phyloP scores from a whole-genome alignment of 108 stramenopile species.

The Nitzschia palea region DNA sequence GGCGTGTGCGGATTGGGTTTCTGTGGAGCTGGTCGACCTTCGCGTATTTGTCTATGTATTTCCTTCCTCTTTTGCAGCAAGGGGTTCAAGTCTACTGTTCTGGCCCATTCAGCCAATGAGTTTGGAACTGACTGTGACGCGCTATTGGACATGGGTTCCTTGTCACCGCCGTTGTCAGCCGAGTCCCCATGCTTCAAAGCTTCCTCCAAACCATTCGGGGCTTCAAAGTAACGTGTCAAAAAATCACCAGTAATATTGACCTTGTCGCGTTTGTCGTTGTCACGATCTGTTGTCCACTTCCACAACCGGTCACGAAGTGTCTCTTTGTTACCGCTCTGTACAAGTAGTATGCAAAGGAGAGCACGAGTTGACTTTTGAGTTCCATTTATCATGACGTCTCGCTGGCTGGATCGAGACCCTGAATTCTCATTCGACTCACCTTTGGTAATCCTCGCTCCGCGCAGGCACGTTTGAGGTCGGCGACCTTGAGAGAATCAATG shows the following conservation, averaged over 20 bases:
- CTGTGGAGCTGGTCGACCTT: conserved; percentile 9
- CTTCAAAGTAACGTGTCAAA: conserved; percentile 27
- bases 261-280: conserved; percentile 54
- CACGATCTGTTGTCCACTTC: conserved; percentile 49
- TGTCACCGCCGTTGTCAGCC: not conserved
- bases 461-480: conserved; percentile 50
- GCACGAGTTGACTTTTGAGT: too few relatives aligned
- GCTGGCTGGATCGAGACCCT: too few relatives aligned
- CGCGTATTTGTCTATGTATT: conserved; percentile 34
- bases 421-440: conserved; percentile 24
- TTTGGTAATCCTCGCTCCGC: conserved; percentile 50
- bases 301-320: conserved; percentile 58
- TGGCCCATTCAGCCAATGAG: conserved; percentile 44
- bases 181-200: too few relatives aligned
- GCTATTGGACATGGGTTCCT: not conserved
- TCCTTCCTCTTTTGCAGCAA: conserved; percentile 31
- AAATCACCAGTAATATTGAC: conserved; percentile 16
- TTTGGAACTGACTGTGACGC: conserved; percentile 25
- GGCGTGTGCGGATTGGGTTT: not conserved
- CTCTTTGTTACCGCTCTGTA: conserved; percentile 53
- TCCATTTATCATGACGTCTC: too few relatives aligned
- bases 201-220: too few relatives aligned
- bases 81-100: conserved; percentile 34
- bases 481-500: conserved; percentile 50
- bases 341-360: too few relatives aligned